Base-by-base conservation (phyloP, 2,329 filamentous ascomycete species). In the Fusarium napiforme region DNA sequence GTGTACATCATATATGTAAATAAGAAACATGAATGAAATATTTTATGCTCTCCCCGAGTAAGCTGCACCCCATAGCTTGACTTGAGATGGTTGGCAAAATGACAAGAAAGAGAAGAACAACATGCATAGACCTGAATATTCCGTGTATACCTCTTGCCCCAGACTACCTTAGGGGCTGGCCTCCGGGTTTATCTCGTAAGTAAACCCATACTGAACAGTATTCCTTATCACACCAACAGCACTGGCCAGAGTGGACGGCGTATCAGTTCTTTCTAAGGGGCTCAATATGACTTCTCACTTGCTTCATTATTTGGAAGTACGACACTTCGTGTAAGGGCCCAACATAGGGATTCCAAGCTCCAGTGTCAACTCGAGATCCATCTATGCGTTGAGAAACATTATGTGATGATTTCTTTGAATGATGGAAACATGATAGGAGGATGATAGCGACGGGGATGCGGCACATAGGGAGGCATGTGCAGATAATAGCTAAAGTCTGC, bases 391-490 rank as follows among this genome's bases (percentile, higher is more conserved):
- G 39, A 57, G 55, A 64, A 46, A 42, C 58, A 21, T 30, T 45
- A 21, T 52, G 67, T 53, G 46, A 53, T 49, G 56, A 60, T 23
- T 37, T 37, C 14, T 73, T 73, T 37, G 71, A 72, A 26, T 64
- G 60, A 16, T 65, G 69, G 47, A 84, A 83, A 56, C 80, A 67
- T 10, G 77, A 73, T 4, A 83, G 82, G 69, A 83, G 82, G 40
- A 84, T 60, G 57, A 77, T 79, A 53, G 79, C 78, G 19, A 84
- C 78, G n/a, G 82, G 80, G 4, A 81, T 79, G 47, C 82, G 82
- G 62, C 82, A 83, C 81, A 83, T 83, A 21, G 82, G 82, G 8
- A 83, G 72, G 46, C 82, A 83, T 19, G 82, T 80, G 67, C 82
- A 83, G 64, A 84, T 81, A 45, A 83, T 82, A 60, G 81, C 82